phyloP scores from a whole-genome alignment of 345 rosid genomes.

The Eucalyptus guilfoylei region DNA sequence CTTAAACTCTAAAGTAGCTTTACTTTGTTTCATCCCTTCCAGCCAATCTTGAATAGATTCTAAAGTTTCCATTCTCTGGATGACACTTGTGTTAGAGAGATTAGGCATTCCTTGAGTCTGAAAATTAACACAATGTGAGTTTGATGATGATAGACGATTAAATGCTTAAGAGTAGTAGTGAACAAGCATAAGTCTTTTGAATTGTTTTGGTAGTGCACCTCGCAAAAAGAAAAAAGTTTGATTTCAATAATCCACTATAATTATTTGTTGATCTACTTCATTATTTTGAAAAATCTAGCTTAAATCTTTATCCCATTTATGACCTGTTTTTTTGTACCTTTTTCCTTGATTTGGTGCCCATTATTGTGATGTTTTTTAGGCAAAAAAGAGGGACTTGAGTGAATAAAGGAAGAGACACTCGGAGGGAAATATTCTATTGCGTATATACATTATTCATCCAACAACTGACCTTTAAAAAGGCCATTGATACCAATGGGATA shows the following conservation, averaged over 20 bases:
- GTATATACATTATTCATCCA: too few species aligned
- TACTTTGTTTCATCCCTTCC: neutral
- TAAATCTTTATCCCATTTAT: too few species aligned
- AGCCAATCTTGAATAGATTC: neutral
- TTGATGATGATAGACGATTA: neutral
- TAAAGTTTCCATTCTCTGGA: too few species aligned
- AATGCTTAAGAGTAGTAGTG: neutral
- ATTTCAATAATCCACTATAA: neutral
- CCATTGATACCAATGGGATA: neutral
- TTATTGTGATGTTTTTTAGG: neutral
- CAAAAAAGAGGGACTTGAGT: too few species aligned
- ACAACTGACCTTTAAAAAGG: fast-evolving
- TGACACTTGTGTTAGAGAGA: neutral
- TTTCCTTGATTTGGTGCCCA: too few species aligned
- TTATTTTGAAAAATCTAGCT: fast-evolving
- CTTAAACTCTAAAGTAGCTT: neutral
- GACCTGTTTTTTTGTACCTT: too few species aligned
- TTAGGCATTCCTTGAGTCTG: neutral
- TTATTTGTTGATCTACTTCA: neutral
- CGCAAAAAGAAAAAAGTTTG: neutral
- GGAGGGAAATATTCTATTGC: fast-evolving
- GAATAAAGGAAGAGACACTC: too few species aligned
- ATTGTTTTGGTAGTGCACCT: neutral
- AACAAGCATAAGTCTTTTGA: neutral
- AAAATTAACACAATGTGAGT: neutral